Percentiles rank a stretch among this genome's conserved stretches.
These are phyloP conservation scores for Kodamaea sp. DNA, from an alignment of 1,139 yeast species.

Conservation along the genomic window DNA sequence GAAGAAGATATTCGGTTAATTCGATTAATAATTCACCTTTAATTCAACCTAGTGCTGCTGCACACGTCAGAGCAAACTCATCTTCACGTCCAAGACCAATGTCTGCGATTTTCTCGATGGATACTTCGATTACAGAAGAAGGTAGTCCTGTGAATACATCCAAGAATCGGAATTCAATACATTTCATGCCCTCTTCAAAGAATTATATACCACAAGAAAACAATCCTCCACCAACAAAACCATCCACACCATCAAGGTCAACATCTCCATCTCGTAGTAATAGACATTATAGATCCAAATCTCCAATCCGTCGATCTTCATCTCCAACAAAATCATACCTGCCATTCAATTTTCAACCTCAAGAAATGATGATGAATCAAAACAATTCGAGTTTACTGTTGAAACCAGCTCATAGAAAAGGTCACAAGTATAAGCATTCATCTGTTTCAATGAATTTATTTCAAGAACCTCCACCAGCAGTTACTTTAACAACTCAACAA, in stretches of 20 bases:
- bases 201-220: too few species aligned
- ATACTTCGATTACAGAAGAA: constrained; percentile 32
- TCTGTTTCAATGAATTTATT: constrained; percentile 96
- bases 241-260: constrained; percentile 23
- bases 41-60: constrained; percentile 17
- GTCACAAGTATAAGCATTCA: constrained; percentile 93
- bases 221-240: not conserved
- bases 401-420: constrained; percentile 77
- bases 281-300: constrained; percentile 34
- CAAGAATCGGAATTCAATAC: constrained; percentile 18
- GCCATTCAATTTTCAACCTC: constrained; percentile 54
- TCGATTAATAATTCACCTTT: constrained; percentile 25
- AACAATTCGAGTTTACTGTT: constrained; percentile 31
- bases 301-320: constrained; percentile 36
- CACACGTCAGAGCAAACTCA: constrained; percentile 18
- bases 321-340: constrained; percentile 40
- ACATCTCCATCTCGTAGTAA: constrained; percentile 30
- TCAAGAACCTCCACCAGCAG: constrained; percentile 76
- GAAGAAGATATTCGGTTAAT: constrained; percentile 18
- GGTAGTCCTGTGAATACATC: constrained; percentile 21
- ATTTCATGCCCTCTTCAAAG: constrained; percentile 8
- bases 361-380: constrained; percentile 31
- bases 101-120: constrained; percentile 35
- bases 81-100: constrained; percentile 10
- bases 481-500: constrained; percentile 45